phyloP scores from a whole-genome alignment of 2,329 filamentous ascomycete genomes.

The Colletotrichum incanum region DNA sequence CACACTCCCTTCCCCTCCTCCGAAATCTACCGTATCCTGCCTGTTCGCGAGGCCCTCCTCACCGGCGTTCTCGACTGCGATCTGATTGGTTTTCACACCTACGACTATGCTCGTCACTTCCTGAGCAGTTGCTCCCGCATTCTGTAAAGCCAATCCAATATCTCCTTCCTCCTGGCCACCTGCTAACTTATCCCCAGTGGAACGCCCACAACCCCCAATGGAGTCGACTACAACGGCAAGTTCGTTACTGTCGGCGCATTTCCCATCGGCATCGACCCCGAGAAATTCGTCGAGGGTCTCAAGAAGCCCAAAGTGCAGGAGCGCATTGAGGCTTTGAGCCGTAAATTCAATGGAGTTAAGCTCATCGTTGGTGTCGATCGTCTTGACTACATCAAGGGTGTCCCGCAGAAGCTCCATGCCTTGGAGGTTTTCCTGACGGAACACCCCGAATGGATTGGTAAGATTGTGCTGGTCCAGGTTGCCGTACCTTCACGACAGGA shows the following conservation, averaged over 20 bases:
- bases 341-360: slow-evolving; percentile 96
- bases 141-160: slow-evolving; percentile 67
- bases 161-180: neutral
- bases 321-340: slow-evolving; percentile 86
- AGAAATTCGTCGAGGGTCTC: slow-evolving; percentile 93
- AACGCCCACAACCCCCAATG: slow-evolving; percentile 88
- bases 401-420: slow-evolving; percentile 96
- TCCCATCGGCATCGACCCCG: slow-evolving; percentile 97
- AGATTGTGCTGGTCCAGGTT: slow-evolving; percentile 96
- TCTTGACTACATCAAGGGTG: slow-evolving; percentile 98
- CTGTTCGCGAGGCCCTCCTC: slow-evolving; percentile 90
- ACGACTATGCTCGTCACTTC: slow-evolving; percentile 99
- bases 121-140: slow-evolving; percentile 97
- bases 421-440: slow-evolving; percentile 97
- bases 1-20: slow-evolving; percentile 98
- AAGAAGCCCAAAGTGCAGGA: slow-evolving; percentile 89
- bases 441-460: slow-evolving; percentile 98
- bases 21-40: slow-evolving; percentile 96
- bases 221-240: slow-evolving; percentile 90
- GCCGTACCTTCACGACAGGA: slow-evolving; percentile 95
- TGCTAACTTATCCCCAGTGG: slow-evolving; percentile 56
- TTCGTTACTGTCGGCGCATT: slow-evolving; percentile 95
- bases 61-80: slow-evolving; percentile 93
- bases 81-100: slow-evolving; percentile 97
- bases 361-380: slow-evolving; percentile 97